Evolutionary conservation across 345 rosid species (phyloP).

Genomic region (Eucalyptus coolabah): DNA sequence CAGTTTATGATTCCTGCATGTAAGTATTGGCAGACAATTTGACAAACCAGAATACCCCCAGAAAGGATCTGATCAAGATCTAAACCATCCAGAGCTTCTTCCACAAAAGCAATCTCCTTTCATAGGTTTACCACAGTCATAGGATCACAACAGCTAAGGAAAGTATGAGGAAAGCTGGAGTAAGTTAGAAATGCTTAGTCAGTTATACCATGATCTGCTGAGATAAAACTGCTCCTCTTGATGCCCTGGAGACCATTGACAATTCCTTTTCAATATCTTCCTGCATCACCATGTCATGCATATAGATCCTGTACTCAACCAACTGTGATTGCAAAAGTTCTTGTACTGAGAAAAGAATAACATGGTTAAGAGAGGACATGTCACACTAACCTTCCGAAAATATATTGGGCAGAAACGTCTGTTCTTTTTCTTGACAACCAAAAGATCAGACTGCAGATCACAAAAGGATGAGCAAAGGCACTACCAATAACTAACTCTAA

Average conservation of each 20-base stretch:
- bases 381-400: constrained; percentile 72
- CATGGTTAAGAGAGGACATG: neutral
- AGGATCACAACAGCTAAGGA: neutral
- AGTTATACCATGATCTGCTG: constrained; percentile 75
- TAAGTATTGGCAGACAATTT: neutral
- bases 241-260: constrained; percentile 51
- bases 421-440: constrained; percentile 71
- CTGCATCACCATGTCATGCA: constrained; percentile 13
- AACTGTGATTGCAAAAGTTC: neutral
- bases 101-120: neutral
- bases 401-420: constrained; percentile 84
- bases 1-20: neutral
- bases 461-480: neutral
- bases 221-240: constrained; percentile 48
- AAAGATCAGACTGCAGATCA: constrained; percentile 78
- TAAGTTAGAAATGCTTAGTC: neutral
- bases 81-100: neutral
- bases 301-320: neutral
- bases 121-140: neutral
- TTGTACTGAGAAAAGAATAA: neutral
- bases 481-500: neutral
- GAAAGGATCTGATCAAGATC: neutral
- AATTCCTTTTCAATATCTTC: constrained; percentile 88
- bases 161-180: neutral
- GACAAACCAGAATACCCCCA: neutral